Base-by-base conservation (phyloP, 2,329 filamentous ascomycete species). In the Pleoardoris graminearum region DNA sequence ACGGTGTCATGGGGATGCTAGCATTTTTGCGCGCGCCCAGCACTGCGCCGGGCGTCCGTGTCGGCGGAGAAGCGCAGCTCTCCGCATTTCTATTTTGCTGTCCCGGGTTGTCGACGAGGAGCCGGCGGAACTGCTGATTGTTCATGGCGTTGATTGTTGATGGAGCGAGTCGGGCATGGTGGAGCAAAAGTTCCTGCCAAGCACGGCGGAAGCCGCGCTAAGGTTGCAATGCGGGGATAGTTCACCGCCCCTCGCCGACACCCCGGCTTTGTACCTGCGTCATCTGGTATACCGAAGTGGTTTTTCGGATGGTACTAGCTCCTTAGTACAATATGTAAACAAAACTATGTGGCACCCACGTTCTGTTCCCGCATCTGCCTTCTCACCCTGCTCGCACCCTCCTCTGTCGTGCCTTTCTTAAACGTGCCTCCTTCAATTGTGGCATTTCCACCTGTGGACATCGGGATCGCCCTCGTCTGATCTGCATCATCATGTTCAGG, bases 1-100 rank as follows among this genome's bases (percentile, higher is more conserved):
- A 91, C 87, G 93, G 93, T 42, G 93, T 97, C 93, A 97, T 97
- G 51, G 91, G 91, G 56, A 96, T 93, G 73, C 84, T 93, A 29
- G 89, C 83, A 60, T 85, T 85, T 75, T 89, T 85, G 66, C 88
- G 84, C 52, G 90, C 94, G 19, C 91, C 91, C 51, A 96, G 80
- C 4, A 84, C 75, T 43, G 80, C 76, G 54, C 62, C 72, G 14
- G 65, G 62, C 33, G 61, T 74, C 53, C 56, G 66, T 42, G 67
- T 55, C 17, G 60, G 68, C 0, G 68, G 53, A 2, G 70, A 56
- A 8, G 59, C 61, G 51, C 54, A 63, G 29, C 51, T 54, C 19
- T 47, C 48, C 57, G 68, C 74, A 58, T 64, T 60, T 53, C 69
- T 74, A 58, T 65, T 61, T 53, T 76, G 59, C 33, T 59, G 60